Evolutionary conservation across 768 basidiomycete genomes (phyloP), one percentile per base, ranked within the genome.

Genomic region (Tricholomella constricta): DNA sequence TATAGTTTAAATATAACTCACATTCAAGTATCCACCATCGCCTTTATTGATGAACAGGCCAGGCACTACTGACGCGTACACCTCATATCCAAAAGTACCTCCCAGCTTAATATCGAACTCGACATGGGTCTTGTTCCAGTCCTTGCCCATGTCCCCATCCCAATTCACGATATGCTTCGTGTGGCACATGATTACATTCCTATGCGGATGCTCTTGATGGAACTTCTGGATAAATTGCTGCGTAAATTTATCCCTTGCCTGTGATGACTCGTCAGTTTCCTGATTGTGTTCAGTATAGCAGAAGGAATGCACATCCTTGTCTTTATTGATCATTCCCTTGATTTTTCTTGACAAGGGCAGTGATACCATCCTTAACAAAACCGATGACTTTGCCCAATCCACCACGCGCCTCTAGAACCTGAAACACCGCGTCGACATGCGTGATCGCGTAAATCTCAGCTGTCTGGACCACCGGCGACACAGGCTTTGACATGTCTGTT

Each of bases 1-100:
- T 17, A 25, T 25, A 32, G 11, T 17, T 4, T 12, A 5, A 15
- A 15, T 7, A 3, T n/a, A 14, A 45, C 52, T 53, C 36, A 45
- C 52, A 26, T 53, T 53, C 26, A 53, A 20, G 23, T 45, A 52
- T 14, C 51, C 51, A 45, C 51, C 51, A 52, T 52, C 51, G 14
- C 43, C 51, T 12, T 52, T 32, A 27, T 40, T 53, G 32, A 17
- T 35, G 45, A 53, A 45, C 26, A 29, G 15, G 22, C 45, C 52
- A 23, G 45, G 26, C 22, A 31, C 29, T 14, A 31, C 45, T 37
- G n/a, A n/a, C n/a, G n/a, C 38, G 42, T 54, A 54, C 26, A 48
- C 35, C 25, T 42, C 27, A 23, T 48, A 54, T 15, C 19, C 43
- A 38, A 31, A 8, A 12, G 17, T 27, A 9, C 2, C 4, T 34